Percentiles rank a stretch among this genome's conserved stretches.
These are phyloP conservation scores for Aspergillus clavatus DNA, from an alignment of 2,329 filamentous ascomycete genomes.

Conservation along the genomic window DNA sequence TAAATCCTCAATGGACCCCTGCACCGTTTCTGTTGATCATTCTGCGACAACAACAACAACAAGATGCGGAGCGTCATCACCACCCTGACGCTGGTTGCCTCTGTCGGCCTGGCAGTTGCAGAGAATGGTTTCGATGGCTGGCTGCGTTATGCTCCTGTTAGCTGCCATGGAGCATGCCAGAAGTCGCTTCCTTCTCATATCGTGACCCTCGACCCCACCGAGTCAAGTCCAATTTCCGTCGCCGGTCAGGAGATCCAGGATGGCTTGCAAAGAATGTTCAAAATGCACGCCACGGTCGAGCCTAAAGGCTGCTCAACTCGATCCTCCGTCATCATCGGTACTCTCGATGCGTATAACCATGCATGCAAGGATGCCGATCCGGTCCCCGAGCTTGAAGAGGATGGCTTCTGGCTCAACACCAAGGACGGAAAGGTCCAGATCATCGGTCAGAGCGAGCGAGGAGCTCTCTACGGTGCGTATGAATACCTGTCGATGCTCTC, in stretches of 20 bases:
- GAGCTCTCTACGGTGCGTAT: conserved; percentile 64
- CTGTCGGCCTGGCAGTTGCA: conserved; percentile 32
- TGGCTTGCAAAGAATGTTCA: conserved; percentile 56
- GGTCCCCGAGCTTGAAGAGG: conserved; percentile 28
- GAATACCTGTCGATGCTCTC: conserved; percentile 63
- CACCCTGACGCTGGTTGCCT: not conserved
- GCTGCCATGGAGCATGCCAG: conserved; percentile 35
- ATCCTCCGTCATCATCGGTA: conserved; percentile 28
- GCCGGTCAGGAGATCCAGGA: conserved; percentile 56
- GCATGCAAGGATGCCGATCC: conserved; percentile 15
- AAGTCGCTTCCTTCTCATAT: conserved; percentile 47
- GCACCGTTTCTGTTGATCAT: not conserved
- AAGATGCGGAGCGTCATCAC: conserved; percentile 3
- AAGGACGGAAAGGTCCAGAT: conserved; percentile 50
- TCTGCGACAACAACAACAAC: not conserved
- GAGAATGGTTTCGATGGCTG: conserved; percentile 60
- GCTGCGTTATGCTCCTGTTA: conserved; percentile 59
- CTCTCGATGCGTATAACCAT: conserved; percentile 26
- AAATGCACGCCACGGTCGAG: conserved; percentile 40
- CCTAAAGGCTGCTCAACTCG: conserved; percentile 18
- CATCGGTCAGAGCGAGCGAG: conserved; percentile 61
- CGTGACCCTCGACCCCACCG: conserved; percentile 51
- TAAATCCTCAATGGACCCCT: not conserved
- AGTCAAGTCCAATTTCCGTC: conserved; percentile 53
- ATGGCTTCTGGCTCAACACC: conserved; percentile 57